phyloP scores from a whole-genome alignment of 306 rosid species.

The Canavalia gladiata region DNA sequence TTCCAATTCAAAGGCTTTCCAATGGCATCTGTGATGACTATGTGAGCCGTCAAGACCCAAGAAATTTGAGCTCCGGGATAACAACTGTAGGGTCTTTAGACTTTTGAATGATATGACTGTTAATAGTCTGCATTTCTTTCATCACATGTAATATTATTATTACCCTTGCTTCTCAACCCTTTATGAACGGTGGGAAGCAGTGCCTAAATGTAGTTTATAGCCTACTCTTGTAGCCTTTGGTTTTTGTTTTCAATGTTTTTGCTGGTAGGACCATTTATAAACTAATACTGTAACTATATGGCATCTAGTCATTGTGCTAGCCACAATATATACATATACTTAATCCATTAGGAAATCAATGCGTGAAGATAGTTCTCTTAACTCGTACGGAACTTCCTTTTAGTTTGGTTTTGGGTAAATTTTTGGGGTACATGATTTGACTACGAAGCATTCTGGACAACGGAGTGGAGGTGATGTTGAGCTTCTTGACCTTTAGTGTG shows the following conservation, averaged over 20 bases:
- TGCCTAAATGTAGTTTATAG: constrained; percentile 62
- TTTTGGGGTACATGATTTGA: constrained; percentile 25
- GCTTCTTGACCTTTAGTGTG: constrained; percentile 22
- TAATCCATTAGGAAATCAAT: constrained; percentile 65
- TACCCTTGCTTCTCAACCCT: constrained; percentile 55
- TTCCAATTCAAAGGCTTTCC: constrained; percentile 89
- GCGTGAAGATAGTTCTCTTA: constrained; percentile 53
- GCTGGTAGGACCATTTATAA: constrained; percentile 63
- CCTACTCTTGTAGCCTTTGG: constrained; percentile 48
- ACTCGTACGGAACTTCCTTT: constrained; percentile 16
- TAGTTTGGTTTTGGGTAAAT: not conserved
- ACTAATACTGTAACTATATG: constrained; percentile 76
- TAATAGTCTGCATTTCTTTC: constrained; percentile 48
- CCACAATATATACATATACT: constrained; percentile 60
- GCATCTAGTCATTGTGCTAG: constrained; percentile 52
- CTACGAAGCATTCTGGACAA: not conserved
- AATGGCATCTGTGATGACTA: constrained; percentile 74
- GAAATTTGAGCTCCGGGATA: constrained; percentile 77
- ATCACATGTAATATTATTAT: constrained; percentile 57
- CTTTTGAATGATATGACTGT: constrained; percentile 64
- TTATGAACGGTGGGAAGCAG: constrained; percentile 53
- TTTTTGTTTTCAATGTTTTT: constrained; percentile 44
- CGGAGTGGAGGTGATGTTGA: constrained; percentile 26
- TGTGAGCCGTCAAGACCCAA: constrained; percentile 78
- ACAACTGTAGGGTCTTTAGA: constrained; percentile 87